Conservation (phyloP, 2,329 filamentous ascomycete species). For the Cladosporium velox region DNA sequence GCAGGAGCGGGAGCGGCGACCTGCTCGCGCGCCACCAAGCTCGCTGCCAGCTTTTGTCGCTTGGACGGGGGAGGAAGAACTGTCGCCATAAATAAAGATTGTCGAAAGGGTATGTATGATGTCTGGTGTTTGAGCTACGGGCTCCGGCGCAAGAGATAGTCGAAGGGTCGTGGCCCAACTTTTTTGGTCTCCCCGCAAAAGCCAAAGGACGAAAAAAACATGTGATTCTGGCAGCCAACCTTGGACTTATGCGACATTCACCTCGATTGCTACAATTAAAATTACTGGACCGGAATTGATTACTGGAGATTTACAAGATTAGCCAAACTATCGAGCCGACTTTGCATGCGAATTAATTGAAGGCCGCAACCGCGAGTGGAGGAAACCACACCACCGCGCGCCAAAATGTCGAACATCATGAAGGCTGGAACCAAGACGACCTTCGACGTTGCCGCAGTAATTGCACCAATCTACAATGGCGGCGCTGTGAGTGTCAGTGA, state of each 20-base stretch:
- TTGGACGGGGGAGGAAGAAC: slow-evolving; percentile 83
- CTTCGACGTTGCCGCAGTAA: slow-evolving; percentile 78
- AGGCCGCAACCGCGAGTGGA: slow-evolving; percentile 1
- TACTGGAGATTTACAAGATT: neutral
- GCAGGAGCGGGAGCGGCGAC: slow-evolving; percentile 68
- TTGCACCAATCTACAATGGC: slow-evolving; percentile 92
- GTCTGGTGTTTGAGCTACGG: neutral
- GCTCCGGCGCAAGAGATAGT: slow-evolving; percentile 5
- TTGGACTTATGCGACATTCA: neutral
- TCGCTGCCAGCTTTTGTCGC: slow-evolving; percentile 74
- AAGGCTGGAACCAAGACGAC: slow-evolving; percentile 72
- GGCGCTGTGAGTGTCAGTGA: slow-evolving; percentile 82
- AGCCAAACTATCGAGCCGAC: neutral
- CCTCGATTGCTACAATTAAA: neutral
- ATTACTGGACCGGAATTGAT: neutral
- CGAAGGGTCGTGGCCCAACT: neutral
- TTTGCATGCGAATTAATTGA: neutral
- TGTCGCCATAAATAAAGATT: slow-evolving; percentile 66
- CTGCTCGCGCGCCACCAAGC: slow-evolving; percentile 71
- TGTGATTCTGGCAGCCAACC: neutral
- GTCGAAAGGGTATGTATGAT: neutral
- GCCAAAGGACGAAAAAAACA: neutral
- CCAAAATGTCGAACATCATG: slow-evolving; percentile 50
- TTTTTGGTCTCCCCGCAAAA: slow-evolving; percentile 1
- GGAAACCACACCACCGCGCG: neutral